Evolutionary conservation across 441 rosid species (phyloP).

Genomic region (Populus trichocarpa): DNA sequence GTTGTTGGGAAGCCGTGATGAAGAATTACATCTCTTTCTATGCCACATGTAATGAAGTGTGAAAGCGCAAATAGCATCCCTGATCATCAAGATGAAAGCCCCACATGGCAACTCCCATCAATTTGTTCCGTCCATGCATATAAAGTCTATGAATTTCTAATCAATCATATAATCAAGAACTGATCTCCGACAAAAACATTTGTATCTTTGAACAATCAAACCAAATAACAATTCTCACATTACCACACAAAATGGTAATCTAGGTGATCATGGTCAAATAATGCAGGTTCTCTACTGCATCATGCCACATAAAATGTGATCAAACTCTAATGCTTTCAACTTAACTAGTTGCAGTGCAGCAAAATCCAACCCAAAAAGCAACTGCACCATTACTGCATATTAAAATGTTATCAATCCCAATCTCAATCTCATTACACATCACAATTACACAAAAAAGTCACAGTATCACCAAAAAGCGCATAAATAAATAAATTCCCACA

Average conservation of each 20-base stretch:
- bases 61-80: background rate
- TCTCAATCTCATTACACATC: too few relatives aligned
- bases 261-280: background rate
- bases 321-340: background rate
- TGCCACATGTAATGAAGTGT: constrained; percentile 2
- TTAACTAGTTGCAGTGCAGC: background rate
- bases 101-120: constrained; percentile 8
- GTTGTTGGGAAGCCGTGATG: background rate
- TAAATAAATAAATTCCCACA: background rate
- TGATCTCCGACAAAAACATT: background rate
- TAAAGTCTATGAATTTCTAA: background rate
- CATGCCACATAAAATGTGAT: background rate
- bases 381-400: background rate
- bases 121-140: constrained; percentile 10
- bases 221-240: background rate
- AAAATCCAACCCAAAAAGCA: background rate
- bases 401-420: background rate
- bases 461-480: background rate
- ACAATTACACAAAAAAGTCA: background rate
- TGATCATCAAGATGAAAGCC: background rate
- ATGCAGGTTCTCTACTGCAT: background rate
- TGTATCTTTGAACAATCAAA: background rate
- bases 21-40: constrained; percentile 4
- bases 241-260: background rate
- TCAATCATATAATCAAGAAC: background rate